These are phyloP conservation scores for Pichia thaimueangensis DNA, from an alignment of 805 yeast genomes.

Conservation along the genomic window DNA sequence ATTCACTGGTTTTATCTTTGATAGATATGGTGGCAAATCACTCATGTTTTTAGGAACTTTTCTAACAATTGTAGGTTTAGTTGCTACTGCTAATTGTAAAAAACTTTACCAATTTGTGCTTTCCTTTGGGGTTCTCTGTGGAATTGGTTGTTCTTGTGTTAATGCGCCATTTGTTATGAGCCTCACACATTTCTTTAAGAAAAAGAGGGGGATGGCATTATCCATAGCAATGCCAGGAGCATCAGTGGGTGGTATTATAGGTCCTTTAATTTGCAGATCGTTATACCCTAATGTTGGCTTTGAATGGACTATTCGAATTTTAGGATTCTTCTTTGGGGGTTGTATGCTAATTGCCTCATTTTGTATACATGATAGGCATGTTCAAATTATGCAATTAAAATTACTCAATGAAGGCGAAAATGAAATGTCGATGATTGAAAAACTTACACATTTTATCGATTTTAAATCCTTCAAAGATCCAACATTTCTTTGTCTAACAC, in stretches of 20 bases:
- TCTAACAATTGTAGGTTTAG: slow-evolving; percentile 33
- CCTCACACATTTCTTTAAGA: slow-evolving; percentile 54
- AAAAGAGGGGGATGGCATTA: slow-evolving; percentile 51
- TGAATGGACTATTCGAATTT: slow-evolving; percentile 52
- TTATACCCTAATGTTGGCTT: slow-evolving; percentile 48
- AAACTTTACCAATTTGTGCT: slow-evolving; percentile 45
- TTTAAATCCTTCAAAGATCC: slow-evolving; percentile 36
- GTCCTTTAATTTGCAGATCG: slow-evolving; percentile 48
- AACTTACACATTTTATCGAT: slow-evolving; percentile 29
- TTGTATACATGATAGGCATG: slow-evolving; percentile 27
- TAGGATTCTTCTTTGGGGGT: slow-evolving; percentile 41
- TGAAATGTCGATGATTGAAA: slow-evolving; percentile 10
- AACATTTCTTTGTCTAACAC: slow-evolving; percentile 34
- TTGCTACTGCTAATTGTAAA: slow-evolving; percentile 39
- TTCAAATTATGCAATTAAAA: slow-evolving; percentile 16
- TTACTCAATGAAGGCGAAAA: slow-evolving; percentile 13
- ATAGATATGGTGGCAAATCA: slow-evolving; percentile 37
- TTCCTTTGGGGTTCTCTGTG: slow-evolving; percentile 41
- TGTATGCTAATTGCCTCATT: slow-evolving; percentile 26
- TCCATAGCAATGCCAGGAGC: slow-evolving; percentile 60
- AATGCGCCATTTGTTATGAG: slow-evolving; percentile 42
- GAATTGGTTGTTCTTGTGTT: slow-evolving; percentile 42
- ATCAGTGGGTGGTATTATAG: slow-evolving; percentile 48
- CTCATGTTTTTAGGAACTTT: slow-evolving; percentile 34
- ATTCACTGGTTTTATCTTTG: slow-evolving; percentile 41